These are phyloP conservation scores for Thelonectria blattea DNA, from an alignment of 2,329 filamentous ascomycete species.

Conservation along the genomic window DNA sequence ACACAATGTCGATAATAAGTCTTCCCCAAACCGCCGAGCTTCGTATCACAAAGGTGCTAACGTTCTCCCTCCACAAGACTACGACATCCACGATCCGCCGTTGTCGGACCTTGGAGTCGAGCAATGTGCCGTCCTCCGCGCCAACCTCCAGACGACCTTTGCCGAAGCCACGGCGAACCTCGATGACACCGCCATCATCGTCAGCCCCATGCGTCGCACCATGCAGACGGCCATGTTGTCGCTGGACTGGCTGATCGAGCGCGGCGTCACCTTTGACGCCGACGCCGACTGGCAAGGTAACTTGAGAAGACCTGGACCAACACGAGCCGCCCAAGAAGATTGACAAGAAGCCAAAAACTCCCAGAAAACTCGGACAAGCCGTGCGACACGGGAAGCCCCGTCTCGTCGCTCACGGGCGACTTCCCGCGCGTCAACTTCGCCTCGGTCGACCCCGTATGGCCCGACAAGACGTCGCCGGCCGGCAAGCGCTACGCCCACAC, in stretches of 20 bases:
- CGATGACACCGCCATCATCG: slow-evolving; percentile 58
- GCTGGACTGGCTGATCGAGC: slow-evolving; percentile 63
- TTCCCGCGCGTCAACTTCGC: slow-evolving; percentile 66
- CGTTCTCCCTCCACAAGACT: slow-evolving; percentile 48
- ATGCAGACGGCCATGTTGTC: slow-evolving; percentile 67
- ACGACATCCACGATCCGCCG: slow-evolving; percentile 55
- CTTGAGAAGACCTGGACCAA: background rate
- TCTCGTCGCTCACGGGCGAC: slow-evolving; percentile 50
- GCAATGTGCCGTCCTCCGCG: slow-evolving; percentile 55
- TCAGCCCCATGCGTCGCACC: slow-evolving; percentile 70
- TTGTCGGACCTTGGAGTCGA: slow-evolving; percentile 55
- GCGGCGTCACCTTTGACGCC: slow-evolving; percentile 59
- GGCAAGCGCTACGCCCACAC: slow-evolving; percentile 59
- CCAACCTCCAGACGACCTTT: slow-evolving; percentile 48
- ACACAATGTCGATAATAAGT: slow-evolving; percentile 62
- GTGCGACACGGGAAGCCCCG: slow-evolving; percentile 65
- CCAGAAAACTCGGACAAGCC: slow-evolving; percentile 62
- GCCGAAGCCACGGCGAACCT: slow-evolving; percentile 41
- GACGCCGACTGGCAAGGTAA: slow-evolving; percentile 71
- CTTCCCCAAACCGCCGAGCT: background rate
- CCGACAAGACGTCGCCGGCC: slow-evolving; percentile 62
- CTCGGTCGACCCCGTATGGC: slow-evolving; percentile 63
- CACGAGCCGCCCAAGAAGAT: background rate
- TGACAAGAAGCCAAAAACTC: background rate
- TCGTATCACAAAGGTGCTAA: background rate